Base-by-base conservation (phyloP, 192 early-diverging fungal genomes). In the Coemansia aciculifera region DNA sequence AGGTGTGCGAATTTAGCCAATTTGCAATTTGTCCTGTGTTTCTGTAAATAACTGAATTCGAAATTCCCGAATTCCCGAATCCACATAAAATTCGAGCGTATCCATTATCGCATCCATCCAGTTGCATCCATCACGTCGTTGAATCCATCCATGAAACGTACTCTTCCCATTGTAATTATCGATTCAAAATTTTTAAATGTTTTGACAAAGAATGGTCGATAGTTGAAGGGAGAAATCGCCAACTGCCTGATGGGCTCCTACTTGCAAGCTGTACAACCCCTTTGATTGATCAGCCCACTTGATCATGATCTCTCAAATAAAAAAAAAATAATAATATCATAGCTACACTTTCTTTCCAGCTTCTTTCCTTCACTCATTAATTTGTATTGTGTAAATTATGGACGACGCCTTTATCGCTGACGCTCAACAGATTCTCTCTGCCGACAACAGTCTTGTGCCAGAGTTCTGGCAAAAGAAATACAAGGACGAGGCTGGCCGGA, bases 391-490 rank as follows among this genome's bases (percentile, higher is more conserved):
- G 3, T 43, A 24, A 9, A 36, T 12, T 32, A 86, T 81, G 84
- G 78, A 85, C 44, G 72, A 83, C 52, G 71, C 80, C 17, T 87
- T 86, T 73, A 66, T 89, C n/a, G 63, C 82, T 40, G 72, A 79
- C 34, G 89, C 89, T 12, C 76, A 87, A 39, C 78, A 81, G 32
- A 70, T 86, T 36, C 86, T 92, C 43, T 79, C 79, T 34, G 79
- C 85, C 34, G 91, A 92, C 67, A 86, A 68, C n/a, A 87, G 85
- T 61, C 70, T 81, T 23, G 87, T 90, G 10, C 86, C 90, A 48
- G 72, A 85, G 52, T 93, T 92, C 67, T 93, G 92, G 92, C 83
- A 86, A 31, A 87, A 85, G 21, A 93, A 93, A 63, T 93, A 93
- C 83, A 90, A 85, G 64, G 87, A 86, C 37, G 92, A 93, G 61